Conservation (phyloP, 345 rosid species). For the Brassica cretica region DNA sequence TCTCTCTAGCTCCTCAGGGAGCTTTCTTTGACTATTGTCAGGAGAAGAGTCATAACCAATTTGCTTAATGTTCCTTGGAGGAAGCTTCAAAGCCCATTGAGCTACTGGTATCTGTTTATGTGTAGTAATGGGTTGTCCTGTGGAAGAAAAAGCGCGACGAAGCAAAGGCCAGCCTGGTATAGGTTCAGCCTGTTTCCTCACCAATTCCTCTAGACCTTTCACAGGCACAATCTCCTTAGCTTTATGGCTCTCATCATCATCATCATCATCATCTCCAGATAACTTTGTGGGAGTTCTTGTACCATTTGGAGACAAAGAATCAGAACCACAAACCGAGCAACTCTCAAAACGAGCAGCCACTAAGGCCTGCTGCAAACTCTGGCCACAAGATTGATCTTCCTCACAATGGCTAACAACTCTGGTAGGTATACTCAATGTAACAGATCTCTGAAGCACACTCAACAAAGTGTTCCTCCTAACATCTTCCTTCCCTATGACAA, state of each 20-base stretch:
- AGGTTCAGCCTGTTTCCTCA: constrained; percentile 53
- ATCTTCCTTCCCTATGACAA: constrained; percentile 53
- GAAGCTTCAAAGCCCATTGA: constrained; percentile 66
- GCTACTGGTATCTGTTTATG: constrained; percentile 64
- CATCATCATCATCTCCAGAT: constrained; percentile 18
- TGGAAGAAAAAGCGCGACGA: constrained; percentile 44
- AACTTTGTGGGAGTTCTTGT: constrained; percentile 11
- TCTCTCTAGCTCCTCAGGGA: constrained; percentile 60
- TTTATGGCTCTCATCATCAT: constrained; percentile 38
- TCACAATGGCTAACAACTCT: constrained; percentile 45
- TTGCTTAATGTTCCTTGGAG: constrained; percentile 50
- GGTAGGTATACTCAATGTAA: constrained; percentile 48
- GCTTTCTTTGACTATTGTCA: constrained; percentile 37
- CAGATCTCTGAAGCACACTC: constrained; percentile 56
- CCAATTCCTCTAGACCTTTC: constrained; percentile 42
- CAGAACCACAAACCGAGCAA: constrained; percentile 64
- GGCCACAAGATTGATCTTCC: constrained; percentile 28
- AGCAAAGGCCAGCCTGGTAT: constrained; percentile 92
- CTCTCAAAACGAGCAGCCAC: constrained; percentile 42
- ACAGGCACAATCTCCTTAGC: constrained; percentile 62
- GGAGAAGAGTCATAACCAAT: constrained; percentile 29
- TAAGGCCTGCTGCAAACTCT: constrained; percentile 50
- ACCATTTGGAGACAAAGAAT: constrained; percentile 29
- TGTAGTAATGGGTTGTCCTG: constrained; percentile 35
- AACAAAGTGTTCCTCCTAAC: constrained; percentile 49